Conservation (phyloP, 2,329 filamentous ascomycete species). For the Diaporthe eres region DNA sequence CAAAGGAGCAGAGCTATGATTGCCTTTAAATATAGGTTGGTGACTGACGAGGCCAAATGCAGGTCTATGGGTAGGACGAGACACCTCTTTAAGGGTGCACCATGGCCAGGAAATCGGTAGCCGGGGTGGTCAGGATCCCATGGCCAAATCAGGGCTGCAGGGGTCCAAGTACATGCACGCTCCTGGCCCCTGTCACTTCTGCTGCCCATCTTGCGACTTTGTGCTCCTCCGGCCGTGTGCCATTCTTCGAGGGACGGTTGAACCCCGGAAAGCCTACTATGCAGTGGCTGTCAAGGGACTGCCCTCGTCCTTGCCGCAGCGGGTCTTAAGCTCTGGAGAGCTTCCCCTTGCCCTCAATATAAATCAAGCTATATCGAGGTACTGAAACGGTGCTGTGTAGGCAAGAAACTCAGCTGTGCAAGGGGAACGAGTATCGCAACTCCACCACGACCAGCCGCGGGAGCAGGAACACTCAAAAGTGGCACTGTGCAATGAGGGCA, state of each 20-base stretch:
- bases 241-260: neutral
- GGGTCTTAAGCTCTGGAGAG: neutral
- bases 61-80: constrained; percentile 36
- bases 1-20: constrained; percentile 29
- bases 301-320: constrained; percentile 11
- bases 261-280: neutral
- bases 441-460: neutral
- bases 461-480: neutral
- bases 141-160: constrained; percentile 32
- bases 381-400: neutral
- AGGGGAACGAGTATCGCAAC: constrained; percentile 10
- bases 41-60: constrained; percentile 38
- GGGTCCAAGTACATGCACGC: constrained; percentile 17
- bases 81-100: constrained; percentile 25
- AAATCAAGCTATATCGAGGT: constrained; percentile 21
- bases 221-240: constrained; percentile 4
- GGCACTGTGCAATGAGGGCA: constrained; percentile 13
- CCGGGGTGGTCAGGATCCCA: constrained; percentile 39
- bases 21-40: constrained; percentile 41
- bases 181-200: constrained; percentile 16
- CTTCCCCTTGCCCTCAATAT: neutral
- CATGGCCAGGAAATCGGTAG: constrained; percentile 35
- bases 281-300: constrained; percentile 1
- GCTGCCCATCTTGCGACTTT: constrained; percentile 23
- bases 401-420: constrained; percentile 19